Evolutionary conservation across 257 asterid species (phyloP).

Genomic region (Avicennia marina): DNA sequence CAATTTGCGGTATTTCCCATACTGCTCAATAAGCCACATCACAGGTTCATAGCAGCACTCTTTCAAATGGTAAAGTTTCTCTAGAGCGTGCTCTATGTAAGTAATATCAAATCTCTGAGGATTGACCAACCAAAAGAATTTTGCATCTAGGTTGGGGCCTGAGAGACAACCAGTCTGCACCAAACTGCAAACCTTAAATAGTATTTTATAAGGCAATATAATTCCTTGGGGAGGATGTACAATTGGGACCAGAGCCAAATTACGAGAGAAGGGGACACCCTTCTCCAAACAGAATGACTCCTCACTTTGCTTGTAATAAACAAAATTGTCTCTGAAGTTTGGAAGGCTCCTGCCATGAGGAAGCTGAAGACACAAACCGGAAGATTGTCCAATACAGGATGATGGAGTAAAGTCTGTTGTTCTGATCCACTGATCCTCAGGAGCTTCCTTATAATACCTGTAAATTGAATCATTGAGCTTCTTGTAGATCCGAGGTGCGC

Average conservation of each 20-base stretch:
- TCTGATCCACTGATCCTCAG: constrained; percentile 86
- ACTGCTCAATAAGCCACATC: constrained; percentile 60
- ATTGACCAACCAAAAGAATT: constrained; percentile 48
- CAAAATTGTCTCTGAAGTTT: constrained; percentile 47
- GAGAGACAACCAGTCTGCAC: constrained; percentile 85
- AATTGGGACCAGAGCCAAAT: constrained; percentile 63
- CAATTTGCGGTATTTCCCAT: constrained; percentile 27
- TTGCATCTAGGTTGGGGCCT: constrained; percentile 51
- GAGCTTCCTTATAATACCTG: constrained; percentile 38
- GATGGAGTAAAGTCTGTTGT: constrained; percentile 70
- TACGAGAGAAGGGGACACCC: constrained; percentile 39
- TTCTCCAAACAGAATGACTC: constrained; percentile 28
- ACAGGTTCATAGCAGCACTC: constrained; percentile 89
- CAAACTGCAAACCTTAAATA: constrained; percentile 63
- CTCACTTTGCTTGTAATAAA: constrained; percentile 46
- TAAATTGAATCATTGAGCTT: constrained; percentile 25
- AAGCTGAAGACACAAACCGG: constrained; percentile 73
- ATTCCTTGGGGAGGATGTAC: constrained; percentile 41
- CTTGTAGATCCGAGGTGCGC: constrained; percentile 78
- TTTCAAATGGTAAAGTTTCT: constrained; percentile 42
- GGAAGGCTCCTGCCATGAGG: constrained; percentile 51
- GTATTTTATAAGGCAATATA: constrained; percentile 47
- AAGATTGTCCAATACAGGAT: constrained; percentile 70
- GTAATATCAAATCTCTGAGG: constrained; percentile 28
- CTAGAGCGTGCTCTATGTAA: constrained; percentile 67